Percentiles rank a stretch among this genome's conserved stretches.
Conservation (phyloP, 345 rosid genomes). For the Gossypium herbaceum region DNA sequence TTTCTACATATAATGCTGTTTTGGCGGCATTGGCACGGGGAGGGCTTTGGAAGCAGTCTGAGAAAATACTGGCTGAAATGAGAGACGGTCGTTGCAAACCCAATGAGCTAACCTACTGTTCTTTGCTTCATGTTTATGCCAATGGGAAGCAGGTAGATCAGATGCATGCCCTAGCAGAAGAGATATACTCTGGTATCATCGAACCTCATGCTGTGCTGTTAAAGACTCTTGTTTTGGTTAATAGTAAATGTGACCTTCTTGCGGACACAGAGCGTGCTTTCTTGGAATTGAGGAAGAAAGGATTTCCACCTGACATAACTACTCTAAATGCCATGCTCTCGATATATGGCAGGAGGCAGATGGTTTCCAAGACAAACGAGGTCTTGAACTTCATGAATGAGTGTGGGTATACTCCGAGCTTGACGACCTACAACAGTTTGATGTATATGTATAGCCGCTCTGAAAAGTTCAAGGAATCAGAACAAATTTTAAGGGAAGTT, state of each 20-base stretch:
- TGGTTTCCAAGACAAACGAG: conserved; percentile 64
- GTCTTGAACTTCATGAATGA: conserved; percentile 75
- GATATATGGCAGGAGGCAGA: conserved; percentile 83
- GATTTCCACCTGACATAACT: conserved; percentile 62
- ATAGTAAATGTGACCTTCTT: conserved; percentile 76
- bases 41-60: conserved; percentile 94
- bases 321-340: conserved; percentile 92
- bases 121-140: conserved; percentile 91
- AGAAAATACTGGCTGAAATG: conserved; percentile 82
- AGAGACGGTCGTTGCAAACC: conserved; percentile 72
- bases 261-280: conserved; percentile 77
- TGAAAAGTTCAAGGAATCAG: conserved; percentile 58
- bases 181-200: conserved; percentile 68
- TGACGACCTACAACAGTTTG: conserved; percentile 84
- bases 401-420: conserved; percentile 66
- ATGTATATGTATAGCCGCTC: conserved; percentile 91
- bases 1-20: conserved; percentile 86
- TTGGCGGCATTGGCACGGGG: conserved; percentile 94
- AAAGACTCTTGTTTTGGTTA: conserved; percentile 84
- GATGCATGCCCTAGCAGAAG: conserved; percentile 74
- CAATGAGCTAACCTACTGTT: conserved; percentile 77
- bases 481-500: conserved; percentile 62
- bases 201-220: conserved; percentile 73
- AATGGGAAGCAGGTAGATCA: conserved; percentile 73
- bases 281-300: conserved; percentile 59